Base-by-base conservation (phyloP, 179 eudicot species). In the Spergularia azorica region DNA sequence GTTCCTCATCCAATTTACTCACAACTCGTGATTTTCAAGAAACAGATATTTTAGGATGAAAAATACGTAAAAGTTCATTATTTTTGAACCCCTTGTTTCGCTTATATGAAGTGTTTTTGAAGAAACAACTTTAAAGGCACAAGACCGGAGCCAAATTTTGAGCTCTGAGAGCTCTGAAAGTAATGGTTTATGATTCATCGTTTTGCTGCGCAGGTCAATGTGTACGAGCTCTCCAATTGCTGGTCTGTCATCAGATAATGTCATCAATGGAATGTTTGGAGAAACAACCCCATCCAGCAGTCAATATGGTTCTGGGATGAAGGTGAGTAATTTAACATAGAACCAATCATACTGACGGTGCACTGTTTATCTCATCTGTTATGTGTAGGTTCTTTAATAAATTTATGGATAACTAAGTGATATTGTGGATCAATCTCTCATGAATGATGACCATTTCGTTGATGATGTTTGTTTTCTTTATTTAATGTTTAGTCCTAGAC, bases 261-360 rank as follows among this genome's bases (percentile, higher is more conserved):
- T 86, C 55, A 71, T 82, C 75, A 88, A 79, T 67, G 93, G 86
- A 79, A 52, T 87, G 61, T 36, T 64, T 20, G 89, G 79, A 74
- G 90, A 88, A 73, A 70, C 85, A 41, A 81, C 88, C 64, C 89
- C 96, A 58, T 88, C 92, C 48, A 80, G 88, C 57, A 88, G 94
- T 76, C 90, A 82, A 64, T 86, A 71, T 74, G 93, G 89, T 36
- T 82, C 89, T 20, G 83, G 89, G 75, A 84, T 84, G 84, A 91
- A 84, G 90, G 96, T 91, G 16, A 82, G 84, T 77, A 18, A 38
- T 70, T 61, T 54, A 4, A 67, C 16, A 52, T 58, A 32, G 46
- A 16, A 51, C 10, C 48, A 16, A 43, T 43, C 3, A 20, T 12
- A 18, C n/a, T 54, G 4, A 73, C 15, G 9, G 1, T 63, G 43